phyloP scores from a whole-genome alignment of 192 early-diverging fungal species.

The Coemansia sp. region DNA sequence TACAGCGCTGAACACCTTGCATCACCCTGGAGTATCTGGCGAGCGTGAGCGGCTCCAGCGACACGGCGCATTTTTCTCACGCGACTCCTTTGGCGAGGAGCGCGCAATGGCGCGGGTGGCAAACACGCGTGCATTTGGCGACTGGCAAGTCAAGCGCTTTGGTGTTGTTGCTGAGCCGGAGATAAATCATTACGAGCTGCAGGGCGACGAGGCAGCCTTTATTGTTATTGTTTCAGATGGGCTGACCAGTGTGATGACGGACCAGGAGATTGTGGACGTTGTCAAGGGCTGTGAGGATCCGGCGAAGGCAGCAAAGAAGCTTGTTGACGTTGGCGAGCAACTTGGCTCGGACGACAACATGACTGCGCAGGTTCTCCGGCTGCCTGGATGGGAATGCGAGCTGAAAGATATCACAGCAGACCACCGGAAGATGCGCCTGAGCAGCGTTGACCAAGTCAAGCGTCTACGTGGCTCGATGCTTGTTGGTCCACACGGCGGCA shows the following conservation, averaged over 20 bases:
- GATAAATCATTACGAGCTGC: slow-evolving; percentile 56
- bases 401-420: slow-evolving; percentile 71
- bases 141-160: slow-evolving; percentile 67
- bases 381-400: slow-evolving; percentile 67
- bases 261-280: slow-evolving; percentile 74
- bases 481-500: slow-evolving; percentile 31
- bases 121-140: slow-evolving; percentile 69
- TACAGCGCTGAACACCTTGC: slow-evolving; percentile 61
- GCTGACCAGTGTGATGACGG: slow-evolving; percentile 66
- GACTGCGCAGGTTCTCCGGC: slow-evolving; percentile 66
- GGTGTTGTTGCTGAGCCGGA: slow-evolving; percentile 75
- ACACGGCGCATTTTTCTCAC: slow-evolving; percentile 70
- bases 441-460: slow-evolving; percentile 55
- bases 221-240: slow-evolving; percentile 72
- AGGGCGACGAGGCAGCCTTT: slow-evolving; percentile 65
- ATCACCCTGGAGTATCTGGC: slow-evolving; percentile 63
- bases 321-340: slow-evolving; percentile 65
- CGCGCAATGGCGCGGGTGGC: slow-evolving; percentile 66
- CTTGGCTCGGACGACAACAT: slow-evolving; percentile 72
- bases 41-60: slow-evolving; percentile 67
- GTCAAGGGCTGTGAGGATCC: slow-evolving; percentile 65
- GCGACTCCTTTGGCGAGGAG: slow-evolving; percentile 77
- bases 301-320: slow-evolving; percentile 56
- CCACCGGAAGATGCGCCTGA: slow-evolving; percentile 60
- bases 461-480: slow-evolving; percentile 55